Evolutionary conservation across 495 filamentous ascomycete species (phyloP), one percentile per base, ranked within the genome.

Genomic region (Annulohypoxylon moriforme): DNA sequence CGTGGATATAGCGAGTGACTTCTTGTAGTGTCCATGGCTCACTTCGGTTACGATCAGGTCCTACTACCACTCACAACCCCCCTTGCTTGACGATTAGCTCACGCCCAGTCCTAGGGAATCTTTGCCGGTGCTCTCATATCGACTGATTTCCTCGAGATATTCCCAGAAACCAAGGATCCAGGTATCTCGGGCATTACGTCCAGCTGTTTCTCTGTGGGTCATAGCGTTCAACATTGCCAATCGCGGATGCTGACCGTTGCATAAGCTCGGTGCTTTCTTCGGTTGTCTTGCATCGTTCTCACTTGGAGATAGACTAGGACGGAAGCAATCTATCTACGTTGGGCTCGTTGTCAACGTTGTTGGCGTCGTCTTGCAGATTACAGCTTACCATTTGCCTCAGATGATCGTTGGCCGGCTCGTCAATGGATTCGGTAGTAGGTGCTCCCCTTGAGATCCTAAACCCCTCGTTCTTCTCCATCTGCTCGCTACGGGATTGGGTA

Each of bases 221-320:
- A 18, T 63, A 31, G 57, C 25, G 38, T 29, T 58, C 22, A 52
- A 52, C 40, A 44, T 49, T 53, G 57, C 71, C 52, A 64, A 73
- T 59, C 71, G 33, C 56, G 50, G 42, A 53, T 73, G 71, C 66
- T 73, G 71, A 73, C 66, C 85, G 14, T 79, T 84, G 33, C 90
- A 90, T 81, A 87, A 91, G 73, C 73, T 91, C 38, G 77, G 77
- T 46, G 74, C 76, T 40, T 77, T 77, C 64, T 69, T 79, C 60
- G 78, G 78, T n/a, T 76, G 73, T 38, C 63, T 80, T 31, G 63
- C 71, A 47, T 65, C 50, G 38, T 74, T 77, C 47, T 25, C 72
- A 42, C 58, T 78, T 53, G 78, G 74, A 31, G 77, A 80, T 71
- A 66, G 67, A 22, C 59, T 80, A 9, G 81, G 80, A 1, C 71